phyloP scores from a whole-genome alignment of 23 red algal genomes.

The Pyropia haitanensis region DNA sequence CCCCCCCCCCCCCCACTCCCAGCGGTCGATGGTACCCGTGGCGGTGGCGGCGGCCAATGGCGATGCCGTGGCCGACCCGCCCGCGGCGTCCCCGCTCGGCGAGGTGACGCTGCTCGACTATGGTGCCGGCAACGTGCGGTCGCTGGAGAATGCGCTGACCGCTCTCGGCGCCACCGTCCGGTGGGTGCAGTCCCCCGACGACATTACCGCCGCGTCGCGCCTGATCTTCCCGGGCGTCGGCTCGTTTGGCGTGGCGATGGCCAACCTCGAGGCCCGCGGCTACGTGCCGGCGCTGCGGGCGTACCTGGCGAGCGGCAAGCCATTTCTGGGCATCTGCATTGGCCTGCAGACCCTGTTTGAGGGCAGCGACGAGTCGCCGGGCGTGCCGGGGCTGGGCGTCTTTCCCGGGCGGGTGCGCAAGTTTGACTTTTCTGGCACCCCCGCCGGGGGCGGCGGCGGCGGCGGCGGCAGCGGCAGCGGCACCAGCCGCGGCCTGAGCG shows the following conservation, averaged over 20 bases:
- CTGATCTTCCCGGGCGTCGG: conserved; percentile 81
- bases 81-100: no score
- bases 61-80: no score
- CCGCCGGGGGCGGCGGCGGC: neutral
- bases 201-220: conserved; percentile 20
- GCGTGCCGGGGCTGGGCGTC: conserved; percentile 34
- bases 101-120: conserved; percentile 63
- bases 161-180: conserved; percentile 21
- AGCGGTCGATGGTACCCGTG: no score
- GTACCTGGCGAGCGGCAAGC: conserved; percentile 25
- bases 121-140: conserved; percentile 74
- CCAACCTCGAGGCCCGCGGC: conserved; percentile 16
- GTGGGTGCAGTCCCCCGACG: conserved; percentile 10
- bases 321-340: conserved; percentile 72
- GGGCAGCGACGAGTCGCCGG: conserved; percentile 39
- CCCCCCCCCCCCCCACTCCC: no score
- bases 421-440: neutral
- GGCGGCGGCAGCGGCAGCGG: neutral
- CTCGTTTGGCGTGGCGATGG: conserved; percentile 76
- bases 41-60: no score
- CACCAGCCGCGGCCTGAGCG: conserved; percentile 10
- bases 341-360: conserved; percentile 70
- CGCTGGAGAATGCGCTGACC: conserved; percentile 49
- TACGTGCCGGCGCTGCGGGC: conserved; percentile 22
- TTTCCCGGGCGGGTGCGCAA: conserved; percentile 32